Base-by-base conservation (phyloP, 148 eudicot genomes). In the Camellia japonica region DNA sequence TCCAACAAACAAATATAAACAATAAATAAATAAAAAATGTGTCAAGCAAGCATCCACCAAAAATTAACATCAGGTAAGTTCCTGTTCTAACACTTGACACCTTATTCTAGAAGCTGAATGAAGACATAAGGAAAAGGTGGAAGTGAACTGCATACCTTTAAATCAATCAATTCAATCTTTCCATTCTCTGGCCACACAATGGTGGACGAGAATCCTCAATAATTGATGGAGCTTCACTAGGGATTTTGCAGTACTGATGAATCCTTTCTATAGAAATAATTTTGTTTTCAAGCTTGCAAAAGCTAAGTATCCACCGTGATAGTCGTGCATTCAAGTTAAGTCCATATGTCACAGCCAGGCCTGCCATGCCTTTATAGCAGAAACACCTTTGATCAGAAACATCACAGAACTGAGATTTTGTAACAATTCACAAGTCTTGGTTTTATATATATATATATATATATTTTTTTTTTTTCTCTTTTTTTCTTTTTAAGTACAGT, bases 301-400 rank as follows among this genome's bases (percentile, higher is more conserved):
- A 93, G 88, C 99, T 96, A 83, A 96, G 99, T 73, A 96, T 96
- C 99, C 99, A 96, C 70, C 99, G 87, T 10, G 99, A 93, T 81
- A 96, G 72, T 66, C 99, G 93, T 77, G 93, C 98, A 91, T 96
- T 96, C 88, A 96, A 78, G 77, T 96, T 93, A 70, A 96, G 84
- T 70, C 99, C 99, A 84, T 96, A 96, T 16, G 99, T 93, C 84
- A 93, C 99, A n/a, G 99, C 99, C 82, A 96, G 94, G 71, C 99
- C 99, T 15, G 99, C 99, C 98, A 96, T 96, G 85, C 97, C 99
- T 96, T 75, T 71, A 43, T 15, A 83, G 70, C 68, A 78, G 58
- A 73, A 77, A 56, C 56, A 82, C 41, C 44, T 58, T 79, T 55
- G 43, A 46, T 84, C 77, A 84, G 77, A 69, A 75, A 47, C 69